Conservation (phyloP, 192 early-diverging fungal genomes). For the Martensiomyces pterosporus region DNA sequence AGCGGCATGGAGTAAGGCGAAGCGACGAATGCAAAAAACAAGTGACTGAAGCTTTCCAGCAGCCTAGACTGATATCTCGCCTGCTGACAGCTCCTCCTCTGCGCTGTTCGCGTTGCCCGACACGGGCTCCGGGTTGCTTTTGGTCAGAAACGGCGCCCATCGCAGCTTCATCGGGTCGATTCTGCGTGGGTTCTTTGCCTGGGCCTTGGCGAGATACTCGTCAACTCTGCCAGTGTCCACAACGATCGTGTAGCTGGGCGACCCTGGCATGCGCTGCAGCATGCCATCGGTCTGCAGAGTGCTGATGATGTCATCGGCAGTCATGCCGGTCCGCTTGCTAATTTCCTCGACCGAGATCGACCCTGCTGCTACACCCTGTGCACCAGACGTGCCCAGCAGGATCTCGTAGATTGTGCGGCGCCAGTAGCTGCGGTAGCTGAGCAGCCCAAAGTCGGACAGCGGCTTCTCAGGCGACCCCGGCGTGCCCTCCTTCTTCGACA, state of each 20-base stretch:
- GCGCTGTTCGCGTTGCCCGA: no score
- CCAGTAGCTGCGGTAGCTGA: slow-evolving; percentile 91
- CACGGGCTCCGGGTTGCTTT: slow-evolving; percentile 4
- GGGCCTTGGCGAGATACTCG: slow-evolving; percentile 46
- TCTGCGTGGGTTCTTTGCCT: slow-evolving; percentile 51
- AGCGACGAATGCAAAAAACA: no score
- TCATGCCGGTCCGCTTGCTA: slow-evolving; percentile 67
- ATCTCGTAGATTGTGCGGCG: slow-evolving; percentile 65
- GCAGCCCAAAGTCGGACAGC: slow-evolving; percentile 81
- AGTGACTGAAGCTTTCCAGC: no score
- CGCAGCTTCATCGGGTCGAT: slow-evolving; percentile 57
- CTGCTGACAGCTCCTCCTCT: no score
- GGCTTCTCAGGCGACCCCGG: slow-evolving; percentile 89
- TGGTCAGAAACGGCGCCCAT: slow-evolving; percentile 68
- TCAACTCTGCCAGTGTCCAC: slow-evolving; percentile 48
- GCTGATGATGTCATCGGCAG: slow-evolving; percentile 74
- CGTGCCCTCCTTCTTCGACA: slow-evolving; percentile 71
- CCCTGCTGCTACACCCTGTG: not conserved
- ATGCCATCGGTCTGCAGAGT: slow-evolving; percentile 61
- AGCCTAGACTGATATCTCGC: no score
- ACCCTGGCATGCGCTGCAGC: slow-evolving; percentile 21
- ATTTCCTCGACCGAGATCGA: slow-evolving; percentile 54
- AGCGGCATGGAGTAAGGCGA: not conserved
- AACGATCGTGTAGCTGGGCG: slow-evolving; percentile 46
- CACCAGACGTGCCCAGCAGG: slow-evolving; percentile 41